Conservation (phyloP, 139 green algal species). For the Coelastrella sp. region DNA sequence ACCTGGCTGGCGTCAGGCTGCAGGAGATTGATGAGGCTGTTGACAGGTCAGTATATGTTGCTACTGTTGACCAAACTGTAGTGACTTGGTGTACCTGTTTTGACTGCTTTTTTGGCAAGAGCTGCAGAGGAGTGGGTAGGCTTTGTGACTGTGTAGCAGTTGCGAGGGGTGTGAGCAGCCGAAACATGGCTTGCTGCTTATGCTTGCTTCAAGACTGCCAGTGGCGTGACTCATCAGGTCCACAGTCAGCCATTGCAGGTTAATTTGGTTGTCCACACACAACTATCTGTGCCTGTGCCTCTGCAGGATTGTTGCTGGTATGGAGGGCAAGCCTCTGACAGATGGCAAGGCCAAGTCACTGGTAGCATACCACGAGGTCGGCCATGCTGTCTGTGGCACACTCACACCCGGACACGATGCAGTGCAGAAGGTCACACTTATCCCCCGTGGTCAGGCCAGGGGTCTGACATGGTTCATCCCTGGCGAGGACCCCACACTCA, state of each 20-base stretch:
- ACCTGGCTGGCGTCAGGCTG: constrained; percentile 71
- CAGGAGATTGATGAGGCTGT: constrained; percentile 98
- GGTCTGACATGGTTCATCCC: constrained; percentile 99
- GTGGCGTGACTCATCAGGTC: too few relatives aligned
- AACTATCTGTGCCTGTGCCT: too few relatives aligned
- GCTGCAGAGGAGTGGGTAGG: neutral
- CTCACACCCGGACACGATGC: constrained; percentile 96
- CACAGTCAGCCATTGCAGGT: too few relatives aligned
- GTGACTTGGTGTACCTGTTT: neutral
- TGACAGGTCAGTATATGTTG: constrained; percentile 84
- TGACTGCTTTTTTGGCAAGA: too few relatives aligned
- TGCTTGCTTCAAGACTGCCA: too few relatives aligned
- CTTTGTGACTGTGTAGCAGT: too few relatives aligned
- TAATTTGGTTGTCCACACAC: too few relatives aligned
- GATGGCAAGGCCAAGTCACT: constrained; percentile 98
- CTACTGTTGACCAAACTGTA: neutral
- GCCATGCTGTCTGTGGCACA: constrained; percentile 97
- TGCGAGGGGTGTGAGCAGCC: too few relatives aligned
- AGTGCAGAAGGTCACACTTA: constrained; percentile 99
- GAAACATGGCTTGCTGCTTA: too few relatives aligned
- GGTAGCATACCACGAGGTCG: constrained; percentile 98
- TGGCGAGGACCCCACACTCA: constrained; percentile 95
- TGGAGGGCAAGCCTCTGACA: constrained; percentile 98
- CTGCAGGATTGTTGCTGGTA: constrained; percentile 88
- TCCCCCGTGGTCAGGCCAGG: constrained; percentile 96